Base-by-base conservation (phyloP, 345 rosid genomes). In the Mallotus nudiflorus region DNA sequence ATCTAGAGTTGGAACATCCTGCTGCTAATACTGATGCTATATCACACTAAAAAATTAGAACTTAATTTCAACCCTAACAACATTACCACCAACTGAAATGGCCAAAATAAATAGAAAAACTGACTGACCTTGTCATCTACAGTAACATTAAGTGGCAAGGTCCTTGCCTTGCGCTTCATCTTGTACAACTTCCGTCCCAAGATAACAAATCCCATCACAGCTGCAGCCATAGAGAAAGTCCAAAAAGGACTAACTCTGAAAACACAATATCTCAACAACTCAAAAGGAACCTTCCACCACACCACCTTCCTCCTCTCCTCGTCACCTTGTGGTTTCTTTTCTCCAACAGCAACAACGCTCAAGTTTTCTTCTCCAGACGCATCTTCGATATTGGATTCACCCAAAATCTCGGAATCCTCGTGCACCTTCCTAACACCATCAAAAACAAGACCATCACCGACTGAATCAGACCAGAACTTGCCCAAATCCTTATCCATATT, bases 261-360 rank as follows among this genome's bases (percentile, higher is more conserved):
- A 69, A 85, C 85, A 82, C 91, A 89, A 73, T 77, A 90, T 73
- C 85, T 91, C 74, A 95, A 71, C 68, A 95, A 55, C 78, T 95
- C 96, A 42, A 89, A 77, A 24, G 99, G 97, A 65, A 91, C 81
- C 80, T 88, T 95, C 99, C 97, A 95, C 99, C 97, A 95, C 9
- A 73, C 83, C 0, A 78, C 74, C 65, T 70, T 66, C 75, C 72
- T 83, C 76, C 79, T 84, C 70, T 68, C 85, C 63, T 69, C 86
- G 54, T 59, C 78, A 77, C 69, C 85, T 39, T 51, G 48, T 37
- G 29, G 19, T 37, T 39, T 40, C 52, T 52, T 75, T 40, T 81
- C 82, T 31, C 58, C 80, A 7, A 51, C 52, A 0, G 66, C 80
- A 67, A 67, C 83, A 72, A 52, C 69, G 31, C 60, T 54, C 4